Base-by-base conservation (phyloP, 352 stramenopile genomes). In the Phytopythium delawarense region DNA sequence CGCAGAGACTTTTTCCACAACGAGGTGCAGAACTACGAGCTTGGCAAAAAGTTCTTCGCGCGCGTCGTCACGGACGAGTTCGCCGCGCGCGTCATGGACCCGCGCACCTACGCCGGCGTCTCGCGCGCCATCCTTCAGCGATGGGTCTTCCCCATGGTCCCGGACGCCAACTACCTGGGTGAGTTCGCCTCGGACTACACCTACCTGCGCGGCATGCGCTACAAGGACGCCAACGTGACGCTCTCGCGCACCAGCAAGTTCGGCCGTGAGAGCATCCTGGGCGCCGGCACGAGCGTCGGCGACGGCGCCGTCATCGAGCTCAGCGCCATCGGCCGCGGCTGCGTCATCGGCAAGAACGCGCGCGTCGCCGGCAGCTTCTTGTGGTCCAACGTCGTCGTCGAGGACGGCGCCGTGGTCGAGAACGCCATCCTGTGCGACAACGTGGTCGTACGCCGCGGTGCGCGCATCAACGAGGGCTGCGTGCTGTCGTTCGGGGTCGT, bases 21-120 rank as follows among this genome's bases (percentile, higher is more conserved):
- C 65, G 97, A 98, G 65, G 97, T 98, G 46, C 92, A 97, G 39
- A 99, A 99, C 79, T 96, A 98, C 71, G 97, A 99, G 62, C 78
- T 99, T 46, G 96, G 98, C 66, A 98, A 98, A 57, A 96, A 98
- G 53, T 98, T 99, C 58, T 98, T 97, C 59, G 92, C 84, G 9
- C 89, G 98, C 65, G 75, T 99, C 16, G 72, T 99, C 4, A 82
- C 78, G 42, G 90, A 95, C 46, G 87, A 91, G 60, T 99, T 99
- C 79, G 96, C 96, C 1, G 94, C 93, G 28, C 75, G 95, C n/a
- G 85, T 98, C 25, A 88, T 97, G 63, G 96, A 98, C 72, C 94
- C 94, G 40, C 76, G 90, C 45, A 98, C 92, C 34, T 99, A 99
- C 78, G 80, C 91, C 32, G 83, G 87, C 53, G 89, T 99, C 54